These are phyloP conservation scores for Pichia pseudocactophila DNA, from an alignment of 805 yeast species.

Conservation along the genomic window DNA sequence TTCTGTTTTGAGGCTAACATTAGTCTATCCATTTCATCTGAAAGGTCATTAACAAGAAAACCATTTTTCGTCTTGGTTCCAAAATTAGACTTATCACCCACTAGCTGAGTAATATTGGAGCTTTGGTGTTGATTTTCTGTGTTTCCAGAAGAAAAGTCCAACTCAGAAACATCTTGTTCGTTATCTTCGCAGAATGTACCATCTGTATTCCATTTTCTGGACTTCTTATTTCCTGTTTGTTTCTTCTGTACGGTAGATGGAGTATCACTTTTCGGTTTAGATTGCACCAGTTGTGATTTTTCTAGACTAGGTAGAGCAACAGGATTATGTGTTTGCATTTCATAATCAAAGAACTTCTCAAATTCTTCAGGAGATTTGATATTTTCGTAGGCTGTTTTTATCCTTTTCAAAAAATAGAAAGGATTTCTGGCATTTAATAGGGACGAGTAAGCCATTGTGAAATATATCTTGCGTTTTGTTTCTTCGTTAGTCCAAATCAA, in stretches of 20 bases:
- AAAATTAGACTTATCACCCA: slow-evolving; percentile 33
- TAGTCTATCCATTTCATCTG: slow-evolving; percentile 40
- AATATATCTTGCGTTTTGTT: slow-evolving; percentile 25
- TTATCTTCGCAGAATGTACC: slow-evolving; percentile 42
- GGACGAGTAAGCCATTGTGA: slow-evolving; percentile 35
- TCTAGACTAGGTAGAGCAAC: too few species aligned
- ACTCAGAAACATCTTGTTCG: slow-evolving; percentile 25
- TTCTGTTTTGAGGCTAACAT: slow-evolving; percentile 20
- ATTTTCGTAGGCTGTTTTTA: slow-evolving; percentile 18
- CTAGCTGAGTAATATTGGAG: slow-evolving; percentile 24
- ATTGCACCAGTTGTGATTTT: too few species aligned
- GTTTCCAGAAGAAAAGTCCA: slow-evolving; percentile 46
- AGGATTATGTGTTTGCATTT: slow-evolving; percentile 16
- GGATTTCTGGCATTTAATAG: slow-evolving; percentile 24
- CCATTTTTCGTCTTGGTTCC: slow-evolving; percentile 42
- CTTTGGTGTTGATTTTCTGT: slow-evolving; percentile 15
- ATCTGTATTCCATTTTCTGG: slow-evolving; percentile 60
- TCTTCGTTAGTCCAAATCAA: slow-evolving; percentile 31
- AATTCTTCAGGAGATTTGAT: slow-evolving; percentile 21
- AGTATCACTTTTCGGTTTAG: neutral
- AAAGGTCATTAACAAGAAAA: slow-evolving; percentile 56
- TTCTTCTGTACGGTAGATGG: slow-evolving; percentile 8
- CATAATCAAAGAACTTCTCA: slow-evolving; percentile 32
- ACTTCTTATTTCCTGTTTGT: slow-evolving; percentile 28
- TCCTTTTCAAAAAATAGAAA: slow-evolving; percentile 22